phyloP scores from a whole-genome alignment of 2,329 filamentous ascomycete genomes.

The Aspergillus melleus region DNA sequence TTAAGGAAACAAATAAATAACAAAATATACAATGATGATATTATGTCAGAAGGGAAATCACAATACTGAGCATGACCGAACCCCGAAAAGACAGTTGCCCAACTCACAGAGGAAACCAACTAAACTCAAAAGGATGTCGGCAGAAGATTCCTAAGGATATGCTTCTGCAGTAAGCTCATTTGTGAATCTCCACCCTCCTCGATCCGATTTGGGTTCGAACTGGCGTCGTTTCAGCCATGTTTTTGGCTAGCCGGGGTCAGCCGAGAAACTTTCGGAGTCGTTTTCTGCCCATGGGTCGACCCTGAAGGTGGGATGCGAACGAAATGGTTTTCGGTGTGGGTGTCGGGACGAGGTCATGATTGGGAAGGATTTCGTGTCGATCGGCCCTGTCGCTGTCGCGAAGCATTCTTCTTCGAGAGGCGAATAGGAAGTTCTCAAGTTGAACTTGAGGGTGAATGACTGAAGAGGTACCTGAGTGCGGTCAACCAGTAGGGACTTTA shows the following conservation, averaged over 20 bases:
- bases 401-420: conserved; percentile 2
- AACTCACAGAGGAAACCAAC: conserved; percentile 4
- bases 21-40: too few relatives aligned
- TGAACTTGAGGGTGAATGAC: too few relatives aligned
- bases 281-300: conserved; percentile 28
- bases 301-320: conserved; percentile 18
- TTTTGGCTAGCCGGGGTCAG: conserved; percentile 24
- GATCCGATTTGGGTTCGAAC: conserved; percentile 20
- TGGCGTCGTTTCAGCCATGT: conserved; percentile 22
- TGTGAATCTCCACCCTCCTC: conserved; percentile 12
- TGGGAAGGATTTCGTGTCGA: conserved; percentile 19
- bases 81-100: not conserved
- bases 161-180: conserved; percentile 20
- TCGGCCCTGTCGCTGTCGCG: conserved; percentile 19
- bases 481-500: too few relatives aligned
- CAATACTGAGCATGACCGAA: too few relatives aligned
- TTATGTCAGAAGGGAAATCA: too few relatives aligned
- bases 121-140: conserved; percentile 12
- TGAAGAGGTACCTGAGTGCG: too few relatives aligned
- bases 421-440: not conserved
- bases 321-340: not conserved
- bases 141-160: conserved; percentile 30
- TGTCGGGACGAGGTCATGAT: not conserved
- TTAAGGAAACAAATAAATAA: too few relatives aligned
- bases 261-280: conserved; percentile 25